These are phyloP conservation scores for Cystofilobasidium macerans DNA, from an alignment of 768 basidiomycete species.

Conservation along the genomic window DNA sequence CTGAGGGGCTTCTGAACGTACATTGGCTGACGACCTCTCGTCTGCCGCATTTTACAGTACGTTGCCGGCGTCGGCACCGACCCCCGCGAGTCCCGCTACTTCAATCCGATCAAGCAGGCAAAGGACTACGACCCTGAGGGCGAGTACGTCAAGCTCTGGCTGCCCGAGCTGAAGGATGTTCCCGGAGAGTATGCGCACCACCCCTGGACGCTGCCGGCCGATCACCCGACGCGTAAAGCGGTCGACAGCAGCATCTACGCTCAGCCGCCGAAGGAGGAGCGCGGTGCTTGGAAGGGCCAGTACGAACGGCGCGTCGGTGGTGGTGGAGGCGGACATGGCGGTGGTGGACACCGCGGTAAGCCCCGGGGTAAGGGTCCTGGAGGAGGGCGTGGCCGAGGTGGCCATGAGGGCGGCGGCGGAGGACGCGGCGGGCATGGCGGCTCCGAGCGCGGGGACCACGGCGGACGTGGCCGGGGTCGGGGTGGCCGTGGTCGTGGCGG, in stretches of 20 bases:
- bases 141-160: constrained; percentile 35
- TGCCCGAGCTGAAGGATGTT: constrained; percentile 34
- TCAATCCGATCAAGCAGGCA: constrained; percentile 40
- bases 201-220: constrained; percentile 32
- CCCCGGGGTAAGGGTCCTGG: neutral
- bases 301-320: constrained; percentile 7
- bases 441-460: too few relatives aligned
- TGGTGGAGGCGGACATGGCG: constrained; percentile 24
- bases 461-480: too few relatives aligned
- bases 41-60: constrained; percentile 7
- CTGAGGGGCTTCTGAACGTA: neutral
- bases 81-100: constrained; percentile 36
- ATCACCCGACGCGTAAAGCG: neutral
- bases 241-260: neutral
- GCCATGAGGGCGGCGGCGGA: neutral
- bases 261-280: constrained; percentile 14
- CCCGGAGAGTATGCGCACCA: constrained; percentile 32
- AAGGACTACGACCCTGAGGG: constrained; percentile 34
- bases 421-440: too few relatives aligned
- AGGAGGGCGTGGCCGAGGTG: neutral
- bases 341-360: constrained; percentile 19
- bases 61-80: constrained; percentile 38
- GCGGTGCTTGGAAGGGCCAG: constrained; percentile 13
- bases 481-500: too few relatives aligned
- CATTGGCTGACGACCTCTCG: neutral